Evolutionary conservation across 2,329 filamentous ascomycete species (phyloP), one percentile per base, ranked within the genome.

Genomic region (Paradendryphiella salina): DNA sequence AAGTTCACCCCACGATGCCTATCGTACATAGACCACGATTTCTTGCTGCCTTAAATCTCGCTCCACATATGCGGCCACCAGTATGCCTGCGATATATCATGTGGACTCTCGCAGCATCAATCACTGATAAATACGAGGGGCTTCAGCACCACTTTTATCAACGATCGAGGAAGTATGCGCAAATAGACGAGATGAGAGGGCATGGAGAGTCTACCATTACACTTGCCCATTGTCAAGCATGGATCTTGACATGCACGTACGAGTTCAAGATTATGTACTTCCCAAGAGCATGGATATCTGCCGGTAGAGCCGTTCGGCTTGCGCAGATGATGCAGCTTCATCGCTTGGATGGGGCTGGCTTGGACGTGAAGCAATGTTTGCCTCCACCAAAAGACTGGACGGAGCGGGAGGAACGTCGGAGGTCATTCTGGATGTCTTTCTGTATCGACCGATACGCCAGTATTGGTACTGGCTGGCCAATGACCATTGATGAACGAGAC

Each of bases 231-330:
- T 89, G 87, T 42, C 94, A 99, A 71, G 85, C 89, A 1, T 95
- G 95, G 81, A 79, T 85, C 20, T 77, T 97, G 15, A 80, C 95
- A 39, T 84, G 86, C 5, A 85, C 83, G 0, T 96, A 96, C 65
- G 94, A 99, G 72, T 97, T 96, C 79, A 96, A 93, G 75, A 88
- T 89, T 82, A 96, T 97, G 89, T 95, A 91, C 72, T 97, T 97
- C 63, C 93, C 94, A 1, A 81, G 94, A 59, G 94, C 94, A 0
- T 97, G 94, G 94, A 85, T 96, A 76, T 96, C 89, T 61, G 87
- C 89, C 2, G 94, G 93, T 17, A 82, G 89, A 54, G 88, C 88
- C 4, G 84, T 87, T n/a, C 83, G 93, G 42, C 75, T 97, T 46
- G 84, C 84, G 42, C 87, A 96, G 66, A 96, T 97, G 93, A 90